These are phyloP conservation scores for Lithohypha guttulata DNA, from an alignment of 2,329 filamentous ascomycete genomes.

Conservation along the genomic window DNA sequence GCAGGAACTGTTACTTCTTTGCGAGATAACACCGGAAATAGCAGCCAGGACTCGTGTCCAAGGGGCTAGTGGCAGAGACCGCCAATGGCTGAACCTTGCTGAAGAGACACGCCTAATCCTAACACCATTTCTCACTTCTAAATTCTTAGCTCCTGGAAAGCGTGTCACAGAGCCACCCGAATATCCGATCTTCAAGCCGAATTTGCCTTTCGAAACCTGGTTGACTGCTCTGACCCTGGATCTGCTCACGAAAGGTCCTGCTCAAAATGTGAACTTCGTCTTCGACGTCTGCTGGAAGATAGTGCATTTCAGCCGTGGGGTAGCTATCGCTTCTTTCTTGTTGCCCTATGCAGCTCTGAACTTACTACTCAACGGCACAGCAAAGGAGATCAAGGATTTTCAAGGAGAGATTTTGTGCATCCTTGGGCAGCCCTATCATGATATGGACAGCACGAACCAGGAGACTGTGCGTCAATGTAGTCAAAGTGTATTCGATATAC, in stretches of 20 bases:
- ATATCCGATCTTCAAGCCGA: slow-evolving; percentile 66
- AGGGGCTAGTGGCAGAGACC: slow-evolving; percentile 3
- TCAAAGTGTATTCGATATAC: slow-evolving; percentile 80
- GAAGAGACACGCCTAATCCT: slow-evolving; percentile 30
- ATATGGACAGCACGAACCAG: slow-evolving; percentile 45
- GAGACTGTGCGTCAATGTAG: slow-evolving; percentile 77
- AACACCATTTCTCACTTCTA: slow-evolving; percentile 78
- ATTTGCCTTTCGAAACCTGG: slow-evolving; percentile 66
- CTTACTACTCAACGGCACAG: slow-evolving; percentile 61
- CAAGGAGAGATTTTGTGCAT: slow-evolving; percentile 64
- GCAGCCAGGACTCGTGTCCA: slow-evolving; percentile 24
- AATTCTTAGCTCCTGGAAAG: slow-evolving; percentile 49
- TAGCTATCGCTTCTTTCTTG: slow-evolving; percentile 76
- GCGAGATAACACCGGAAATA: slow-evolving; percentile 55
- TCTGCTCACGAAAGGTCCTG: slow-evolving; percentile 67
- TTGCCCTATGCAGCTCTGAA: slow-evolving; percentile 81
- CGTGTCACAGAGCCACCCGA: slow-evolving; percentile 32
- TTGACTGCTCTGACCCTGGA: slow-evolving; percentile 70
- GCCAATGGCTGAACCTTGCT: slow-evolving; percentile 6
- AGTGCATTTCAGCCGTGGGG: slow-evolving; percentile 66
- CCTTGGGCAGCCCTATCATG: slow-evolving; percentile 51
- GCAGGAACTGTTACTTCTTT: slow-evolving; percentile 76
- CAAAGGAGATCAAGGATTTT: slow-evolving; percentile 52
- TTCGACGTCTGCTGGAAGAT: slow-evolving; percentile 74
- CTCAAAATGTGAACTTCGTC: slow-evolving; percentile 60